Base-by-base conservation (phyloP, 176 grass and related monocot species). In the Bothriochloa decipiens region DNA sequence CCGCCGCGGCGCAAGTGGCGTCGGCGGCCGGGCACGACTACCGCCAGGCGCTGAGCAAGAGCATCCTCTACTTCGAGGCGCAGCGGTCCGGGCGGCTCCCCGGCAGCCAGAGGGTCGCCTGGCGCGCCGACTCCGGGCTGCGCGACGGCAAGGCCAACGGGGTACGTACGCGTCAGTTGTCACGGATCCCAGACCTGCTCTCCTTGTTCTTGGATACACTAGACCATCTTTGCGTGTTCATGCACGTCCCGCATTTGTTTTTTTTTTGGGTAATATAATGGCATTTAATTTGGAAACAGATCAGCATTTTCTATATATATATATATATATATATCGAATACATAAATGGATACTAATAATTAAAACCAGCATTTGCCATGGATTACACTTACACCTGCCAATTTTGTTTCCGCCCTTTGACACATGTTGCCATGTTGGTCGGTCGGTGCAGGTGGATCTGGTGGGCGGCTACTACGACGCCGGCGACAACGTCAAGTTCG, bases 401-500 rank as follows among this genome's bases (percentile, higher is more conserved):
- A 18, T 58, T n/a, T 58, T n/a, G 17, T 55, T 55, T 55, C 17
- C 52, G 6, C 17, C 46, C 13, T 15, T 47, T 32, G 29, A 32
- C 10, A 45, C 11, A 45, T 49, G 47, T 16, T 49, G 13, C 47
- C 35, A 18, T 39, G 42, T 83, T 92, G 95, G 85, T 93, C 23
- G 17, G 2, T 53, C 3, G 6, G 2, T 57, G 2, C 57, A 65
- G 95, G 88, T 98, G 33, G 92, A 98, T 70, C 91, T 98, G 2
- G 91, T 88, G 0, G 96, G 96, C 11, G 96, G 96, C 0, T 98
- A 98, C 85, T 98, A 98, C 52, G 96, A 98, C 79, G 96, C 96
- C 28, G 93, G 96, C 43, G 96, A 98, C 77, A 98, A 98, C 12
- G 96, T 98, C 57, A 98, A 98, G 83, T 98, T 95, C 76, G 96